Evolutionary conservation across 495 filamentous ascomycete species (phyloP).

Genomic region (Penicillium roqueforti): DNA sequence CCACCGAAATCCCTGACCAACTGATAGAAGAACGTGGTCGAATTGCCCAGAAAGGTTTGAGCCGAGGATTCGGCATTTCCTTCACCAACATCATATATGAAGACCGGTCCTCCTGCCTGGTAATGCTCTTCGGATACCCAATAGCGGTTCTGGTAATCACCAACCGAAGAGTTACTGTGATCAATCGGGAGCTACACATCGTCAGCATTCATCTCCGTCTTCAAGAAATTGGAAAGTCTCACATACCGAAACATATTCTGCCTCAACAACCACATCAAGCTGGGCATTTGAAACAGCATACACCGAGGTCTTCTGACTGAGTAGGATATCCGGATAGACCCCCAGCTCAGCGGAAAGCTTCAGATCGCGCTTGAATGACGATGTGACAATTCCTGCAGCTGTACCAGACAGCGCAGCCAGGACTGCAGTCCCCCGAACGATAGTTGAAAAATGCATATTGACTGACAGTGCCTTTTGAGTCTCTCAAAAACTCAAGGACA

Average conservation of each 20-base stretch:
- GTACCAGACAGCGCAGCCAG: slow-evolving; percentile 14
- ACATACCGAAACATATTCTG: slow-evolving; percentile 29
- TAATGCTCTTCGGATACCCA: slow-evolving; percentile 52
- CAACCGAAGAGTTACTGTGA: slow-evolving; percentile 35
- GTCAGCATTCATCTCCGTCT: slow-evolving; percentile 7
- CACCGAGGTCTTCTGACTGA: slow-evolving; percentile 7
- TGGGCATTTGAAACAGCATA: slow-evolving; percentile 2
- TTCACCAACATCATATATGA: slow-evolving; percentile 53
- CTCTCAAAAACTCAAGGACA: not conserved
- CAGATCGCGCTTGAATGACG: slow-evolving; percentile 18
- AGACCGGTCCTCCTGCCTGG: slow-evolving; percentile 47
- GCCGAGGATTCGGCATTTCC: slow-evolving; percentile 27
- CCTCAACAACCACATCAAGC: not conserved
- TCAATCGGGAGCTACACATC: slow-evolving; percentile 42
- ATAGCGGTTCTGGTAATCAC: slow-evolving; percentile 51
- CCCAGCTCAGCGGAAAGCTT: slow-evolving; percentile 26
- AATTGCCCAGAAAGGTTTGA: slow-evolving; percentile 32
- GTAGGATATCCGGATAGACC: slow-evolving; percentile 19
- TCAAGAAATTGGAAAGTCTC: not conserved
- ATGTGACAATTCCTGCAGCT: slow-evolving; percentile 1
- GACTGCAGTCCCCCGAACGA: slow-evolving; percentile 1
- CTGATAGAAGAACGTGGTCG: slow-evolving; percentile 38
- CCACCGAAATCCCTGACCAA: slow-evolving; percentile 46
- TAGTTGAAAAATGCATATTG: slow-evolving; percentile 11
- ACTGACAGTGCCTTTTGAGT: not conserved